Evolutionary conservation across 768 basidiomycete species (phyloP), one percentile per base, ranked within the genome.

Genomic region (Infundibulicybe gibba): DNA sequence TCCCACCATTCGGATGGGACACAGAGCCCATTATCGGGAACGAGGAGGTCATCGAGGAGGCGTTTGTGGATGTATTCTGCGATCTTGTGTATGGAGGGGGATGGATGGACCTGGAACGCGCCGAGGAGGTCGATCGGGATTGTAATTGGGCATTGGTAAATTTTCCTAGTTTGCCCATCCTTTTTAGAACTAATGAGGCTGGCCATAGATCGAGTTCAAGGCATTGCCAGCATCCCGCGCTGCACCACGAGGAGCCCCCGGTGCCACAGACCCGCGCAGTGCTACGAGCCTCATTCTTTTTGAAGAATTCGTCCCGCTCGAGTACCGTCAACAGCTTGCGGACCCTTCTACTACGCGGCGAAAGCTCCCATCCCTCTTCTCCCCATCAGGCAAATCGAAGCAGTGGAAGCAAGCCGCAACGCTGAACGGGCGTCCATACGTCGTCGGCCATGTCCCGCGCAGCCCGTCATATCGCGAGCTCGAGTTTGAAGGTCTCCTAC

Each of bases 1-100:
- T 95, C 17, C 91, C 92, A 1, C 69, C 85, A 1, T 99, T 99
- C 60, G 86, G 90, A 0, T 95, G 93, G 89, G 92, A 97, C 58
- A 95, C 90, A 0, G 85, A 85, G 35, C 89, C 93, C 0, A 81
- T 90, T 15, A 68, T 84, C 49, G 90, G 87, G 5, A 65, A 68
- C 9, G 87, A 91, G 54, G 89, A 89, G 57, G 76, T 91, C 45
- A 74, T 98, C 35, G 95, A 99, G 60, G 92, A 93, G 63, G 78
- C 87, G 1, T 97, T 98, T 62, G 58, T 97, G 21, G 91, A 89
- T 49, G 87, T 89, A 13, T 92, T 90, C 57, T 88, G 86, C 53
- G 88, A 90, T 61, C 65, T 91, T 32, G 67, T 91, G 5, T 90
- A 85, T 53, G 93, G 83, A 43, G 84, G 79, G 56, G 90, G 90